Conservation (phyloP, 2,329 filamentous ascomycete genomes). For the Fusarium xyrophilum region DNA sequence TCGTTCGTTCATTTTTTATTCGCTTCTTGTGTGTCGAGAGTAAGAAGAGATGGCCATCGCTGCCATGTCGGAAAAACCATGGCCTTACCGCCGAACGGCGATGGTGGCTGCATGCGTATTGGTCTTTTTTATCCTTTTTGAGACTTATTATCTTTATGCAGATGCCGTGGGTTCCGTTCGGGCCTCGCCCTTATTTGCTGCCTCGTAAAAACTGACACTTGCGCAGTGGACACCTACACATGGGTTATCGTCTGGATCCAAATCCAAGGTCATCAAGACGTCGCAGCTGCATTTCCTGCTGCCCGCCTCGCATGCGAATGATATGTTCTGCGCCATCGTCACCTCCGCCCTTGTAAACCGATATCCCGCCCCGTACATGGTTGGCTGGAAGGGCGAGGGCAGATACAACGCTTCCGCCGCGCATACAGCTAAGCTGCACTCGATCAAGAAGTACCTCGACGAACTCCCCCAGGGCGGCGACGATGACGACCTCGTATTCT, state of each 20-base stretch:
- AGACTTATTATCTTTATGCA: slow-evolving; percentile 19
- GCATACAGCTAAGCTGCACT: slow-evolving; percentile 37
- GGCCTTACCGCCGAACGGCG: slow-evolving; percentile 13
- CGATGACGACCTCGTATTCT: slow-evolving; percentile 66
- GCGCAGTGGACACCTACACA: slow-evolving; percentile 21
- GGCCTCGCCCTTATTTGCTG: neutral
- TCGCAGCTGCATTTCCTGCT: slow-evolving; percentile 50
- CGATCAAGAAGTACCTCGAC: slow-evolving; percentile 49
- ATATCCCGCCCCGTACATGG: slow-evolving; percentile 49
- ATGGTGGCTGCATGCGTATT: slow-evolving; percentile 1
- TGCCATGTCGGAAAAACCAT: slow-evolving; percentile 11
- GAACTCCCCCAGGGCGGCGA: slow-evolving; percentile 44
- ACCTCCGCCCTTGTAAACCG: slow-evolving; percentile 49
- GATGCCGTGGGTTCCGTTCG: slow-evolving; percentile 13
- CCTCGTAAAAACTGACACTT: slow-evolving; percentile 2
- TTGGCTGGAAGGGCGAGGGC: slow-evolving; percentile 49
- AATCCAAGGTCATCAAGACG: slow-evolving; percentile 26
- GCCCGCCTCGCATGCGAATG: slow-evolving; percentile 48
- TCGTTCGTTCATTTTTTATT: neutral
- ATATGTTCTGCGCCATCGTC: slow-evolving; percentile 49
- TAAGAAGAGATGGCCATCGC: slow-evolving; percentile 7
- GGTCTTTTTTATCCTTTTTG: slow-evolving; percentile 19
- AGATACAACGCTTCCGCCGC: slow-evolving; percentile 25
- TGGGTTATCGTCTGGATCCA: slow-evolving; percentile 6
- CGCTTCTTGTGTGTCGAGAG: too few relatives aligned